A percentile compares a stretch with the other conserved stretches of the same genome.
Evolutionary conservation across 2,329 filamentous ascomycete genomes (phyloP).

Genomic region (Venturia effusa): DNA sequence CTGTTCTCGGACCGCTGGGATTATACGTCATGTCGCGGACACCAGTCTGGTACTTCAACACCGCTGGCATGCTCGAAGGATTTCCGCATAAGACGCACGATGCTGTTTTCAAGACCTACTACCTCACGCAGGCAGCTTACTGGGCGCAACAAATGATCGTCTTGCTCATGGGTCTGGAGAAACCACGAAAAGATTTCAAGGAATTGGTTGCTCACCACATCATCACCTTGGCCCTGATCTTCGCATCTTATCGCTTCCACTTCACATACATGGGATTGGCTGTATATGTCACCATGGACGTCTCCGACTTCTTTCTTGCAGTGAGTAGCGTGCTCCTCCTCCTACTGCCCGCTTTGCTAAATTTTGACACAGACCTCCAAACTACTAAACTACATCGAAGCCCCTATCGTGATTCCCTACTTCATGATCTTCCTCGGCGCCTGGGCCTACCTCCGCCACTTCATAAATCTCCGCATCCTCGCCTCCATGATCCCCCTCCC

Average conservation of each 20-base stretch:
- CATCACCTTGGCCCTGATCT: slow-evolving; percentile 75
- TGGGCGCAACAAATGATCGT: slow-evolving; percentile 94
- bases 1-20: slow-evolving; percentile 67
- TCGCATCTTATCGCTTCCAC: slow-evolving; percentile 84
- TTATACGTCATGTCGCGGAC: slow-evolving; percentile 84
- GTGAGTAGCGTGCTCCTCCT: slow-evolving; percentile 40
- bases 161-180: slow-evolving; percentile 75
- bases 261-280: slow-evolving; percentile 92
- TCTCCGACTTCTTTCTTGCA: slow-evolving; percentile 90
- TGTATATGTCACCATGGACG: slow-evolving; percentile 90
- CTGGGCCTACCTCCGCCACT: slow-evolving; percentile 88
- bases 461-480: slow-evolving; percentile 68
- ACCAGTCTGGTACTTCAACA: slow-evolving; percentile 96
- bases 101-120: slow-evolving; percentile 84
- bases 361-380: slow-evolving; percentile 60
- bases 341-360: slow-evolving; percentile 1
- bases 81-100: slow-evolving; percentile 79
- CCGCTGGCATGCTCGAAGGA: slow-evolving; percentile 74
- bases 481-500: slow-evolving; percentile 48
- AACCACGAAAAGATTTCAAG: slow-evolving; percentile 89
- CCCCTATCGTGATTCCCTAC: slow-evolving; percentile 67
- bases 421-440: slow-evolving; percentile 70
- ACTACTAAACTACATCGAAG: slow-evolving; percentile 81
- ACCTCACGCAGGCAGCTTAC: slow-evolving; percentile 86
- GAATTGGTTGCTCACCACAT: slow-evolving; percentile 88